Conservation (phyloP, 345 rosid genomes). For the Salix caprea region DNA sequence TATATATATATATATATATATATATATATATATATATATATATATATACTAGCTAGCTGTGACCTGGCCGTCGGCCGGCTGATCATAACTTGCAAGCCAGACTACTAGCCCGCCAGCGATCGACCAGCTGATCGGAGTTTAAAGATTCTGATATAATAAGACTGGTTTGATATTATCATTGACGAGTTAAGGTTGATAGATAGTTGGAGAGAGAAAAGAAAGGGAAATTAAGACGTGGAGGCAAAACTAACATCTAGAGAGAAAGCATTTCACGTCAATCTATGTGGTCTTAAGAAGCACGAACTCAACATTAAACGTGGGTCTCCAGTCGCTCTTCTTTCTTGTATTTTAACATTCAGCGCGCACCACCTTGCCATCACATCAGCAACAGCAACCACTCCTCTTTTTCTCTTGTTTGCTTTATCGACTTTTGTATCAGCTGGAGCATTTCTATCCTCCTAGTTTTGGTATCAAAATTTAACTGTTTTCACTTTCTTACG, state of each 20-base stretch:
- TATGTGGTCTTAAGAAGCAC: background rate
- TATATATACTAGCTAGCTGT: too few relatives aligned
- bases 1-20: too few relatives aligned
- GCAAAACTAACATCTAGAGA: background rate
- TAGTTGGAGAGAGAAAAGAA: too few relatives aligned
- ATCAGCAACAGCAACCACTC: background rate
- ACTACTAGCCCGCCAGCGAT: too few relatives aligned
- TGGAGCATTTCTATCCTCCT: background rate
- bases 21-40: too few relatives aligned
- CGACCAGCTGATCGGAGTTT: too few relatives aligned
- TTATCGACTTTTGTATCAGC: background rate
- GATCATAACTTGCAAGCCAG: too few relatives aligned
- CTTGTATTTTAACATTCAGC: background rate
- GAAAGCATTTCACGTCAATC: background rate
- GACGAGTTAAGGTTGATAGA: background rate
- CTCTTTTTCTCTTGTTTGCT: background rate
- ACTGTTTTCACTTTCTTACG: slow-evolving; percentile 2
- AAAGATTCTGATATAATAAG: too few relatives aligned
- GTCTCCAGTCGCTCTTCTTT: background rate
- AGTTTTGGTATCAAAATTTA: background rate
- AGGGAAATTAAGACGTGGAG: background rate
- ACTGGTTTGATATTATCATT: too few relatives aligned
- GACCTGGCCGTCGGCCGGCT: too few relatives aligned
- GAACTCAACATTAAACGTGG: background rate
- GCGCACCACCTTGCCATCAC: background rate